Percentiles rank a stretch among this genome's conserved stretches.
Conservation (phyloP, 768 basidiomycete species). For the Lactarius vividus region DNA sequence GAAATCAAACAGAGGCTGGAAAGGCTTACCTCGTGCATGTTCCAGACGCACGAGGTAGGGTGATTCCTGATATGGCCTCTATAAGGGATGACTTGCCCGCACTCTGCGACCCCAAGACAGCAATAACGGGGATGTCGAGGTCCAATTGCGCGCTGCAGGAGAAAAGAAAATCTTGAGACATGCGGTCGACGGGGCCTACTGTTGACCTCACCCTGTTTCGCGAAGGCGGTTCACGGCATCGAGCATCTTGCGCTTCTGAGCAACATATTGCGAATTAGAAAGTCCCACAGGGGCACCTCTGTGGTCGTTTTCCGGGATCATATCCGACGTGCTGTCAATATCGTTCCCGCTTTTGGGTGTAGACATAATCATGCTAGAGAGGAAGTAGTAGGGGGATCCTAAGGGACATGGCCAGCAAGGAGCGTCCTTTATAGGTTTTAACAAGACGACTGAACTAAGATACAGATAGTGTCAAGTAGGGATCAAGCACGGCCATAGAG, state of each 20-base stretch:
- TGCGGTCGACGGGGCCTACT: constrained; percentile 15
- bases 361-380: background rate
- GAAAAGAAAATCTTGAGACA: background rate
- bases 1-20: background rate
- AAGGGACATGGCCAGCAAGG: background rate
- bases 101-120: constrained; percentile 69
- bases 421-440: background rate
- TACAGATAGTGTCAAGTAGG: background rate
- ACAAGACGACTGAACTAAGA: background rate
- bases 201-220: constrained; percentile 51
- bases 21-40: constrained; percentile 65
- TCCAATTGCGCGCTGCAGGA: constrained; percentile 56
- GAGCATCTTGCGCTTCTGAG: constrained; percentile 47
- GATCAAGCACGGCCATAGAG: background rate
- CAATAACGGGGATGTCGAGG: constrained; percentile 70
- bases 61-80: constrained; percentile 72
- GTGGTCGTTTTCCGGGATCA: constrained; percentile 21
- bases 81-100: constrained; percentile 79
- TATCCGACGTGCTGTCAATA: background rate
- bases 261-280: constrained; percentile 43
- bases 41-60: constrained; percentile 64
- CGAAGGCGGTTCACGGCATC: constrained; percentile 59
- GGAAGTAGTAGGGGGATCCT: background rate
- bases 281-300: constrained; percentile 45
- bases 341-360: background rate